Evolutionary conservation across 2,329 filamentous ascomycete genomes (phyloP), one percentile per base, ranked within the genome.

Genomic region (Graphiopsis chlorocephala): DNA sequence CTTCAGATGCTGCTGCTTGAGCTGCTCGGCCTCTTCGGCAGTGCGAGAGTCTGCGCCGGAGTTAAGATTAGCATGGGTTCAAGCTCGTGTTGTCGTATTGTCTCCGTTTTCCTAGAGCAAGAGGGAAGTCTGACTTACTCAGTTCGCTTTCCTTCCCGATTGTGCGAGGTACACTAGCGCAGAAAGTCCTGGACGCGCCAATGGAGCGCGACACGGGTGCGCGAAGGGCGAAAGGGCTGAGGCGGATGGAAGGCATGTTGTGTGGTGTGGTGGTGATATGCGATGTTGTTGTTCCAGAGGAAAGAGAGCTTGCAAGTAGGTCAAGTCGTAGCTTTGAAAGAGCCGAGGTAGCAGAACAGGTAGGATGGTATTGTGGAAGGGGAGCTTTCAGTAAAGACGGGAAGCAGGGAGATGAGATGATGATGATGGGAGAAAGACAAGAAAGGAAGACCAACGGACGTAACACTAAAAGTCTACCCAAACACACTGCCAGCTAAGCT

Each of bases 1-100:
- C 66, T 78, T 76, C 65, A 85, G 64, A 63, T 81, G 79, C n/a
- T 89, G 86, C 66, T 91, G 85, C 81, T 93, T 93, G 68, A 83
- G 72, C 14, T 71, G 47, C 68, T 84, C 83, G 67, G 82, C 82
- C 70, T 80, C 72, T 4, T 77, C 69, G 58, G 75, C 72, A 12
- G 26, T n/a, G 38, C 83, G 76, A 56, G 77, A 53, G 50, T 53
- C 50, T 53, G 26, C 10, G 3, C 4, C 28, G 17, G 23, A n/a
- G 29, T n/a, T n/a, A 17, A 53, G 25, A 17, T 53, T 31, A 53
- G 50, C 17, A 29, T 8, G 23, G 11, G 25, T 29, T 31, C 50
- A 12, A 52, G 15, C n/a, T 12, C 7, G 6, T n/a, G n/a, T n/a
- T n/a, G 26, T 10, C 3, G n/a, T 52, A 20, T n/a, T 10, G 2